Base-by-base conservation (phyloP, 2,329 filamentous ascomycete species). In the Ustilaginoidea virens region DNA sequence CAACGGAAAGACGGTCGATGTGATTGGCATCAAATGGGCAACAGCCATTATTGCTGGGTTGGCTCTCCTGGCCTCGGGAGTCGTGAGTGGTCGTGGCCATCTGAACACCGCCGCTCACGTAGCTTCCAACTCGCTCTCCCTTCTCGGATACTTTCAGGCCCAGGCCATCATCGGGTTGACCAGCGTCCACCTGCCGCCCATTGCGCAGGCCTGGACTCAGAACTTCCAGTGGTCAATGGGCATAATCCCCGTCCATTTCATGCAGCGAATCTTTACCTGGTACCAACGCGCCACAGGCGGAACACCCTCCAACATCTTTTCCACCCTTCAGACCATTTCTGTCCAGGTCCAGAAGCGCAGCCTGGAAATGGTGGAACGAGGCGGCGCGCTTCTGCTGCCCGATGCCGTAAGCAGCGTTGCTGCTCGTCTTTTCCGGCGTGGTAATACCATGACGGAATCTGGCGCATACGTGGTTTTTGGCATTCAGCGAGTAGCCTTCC, bases 141-240 rank as follows among this genome's bases (percentile, higher is more conserved):
- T 94, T 17, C 92, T 92, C 49, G 72, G 80, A 33, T 93, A 90
- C 55, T 92, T 93, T 65, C 86, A 94, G 55, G 74, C 81, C 4
- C 85, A 93, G 54, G 85, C 86, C 17, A 83, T 93, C 54, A 66
- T 92, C 43, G 86, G 85, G 36, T 75, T 93, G 55, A 80, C 77
- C 29, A 70, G 78, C 14, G 77, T 93, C 10, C 63, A 66, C 27
- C 68, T 92, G 28, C 86, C 86, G 8, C 86, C 86, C 0, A 80
- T 92, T 36, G 86, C 92, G 32, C 69, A 80, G 44, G 69, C 85
- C 0, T 94, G 86, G 86, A 92, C 85, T 1, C 86, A 93, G 56
- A 87, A 93, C 56, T 93, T 94, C 59, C 80, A 92, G 49, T 94
- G 86, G 86, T 90, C 78, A 46, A 87, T 94, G 81, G 86, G 86